Evolutionary conservation across 2,329 filamentous ascomycete species (phyloP), one percentile per base, ranked within the genome.

Genomic region (Herpotrichia juniperi): DNA sequence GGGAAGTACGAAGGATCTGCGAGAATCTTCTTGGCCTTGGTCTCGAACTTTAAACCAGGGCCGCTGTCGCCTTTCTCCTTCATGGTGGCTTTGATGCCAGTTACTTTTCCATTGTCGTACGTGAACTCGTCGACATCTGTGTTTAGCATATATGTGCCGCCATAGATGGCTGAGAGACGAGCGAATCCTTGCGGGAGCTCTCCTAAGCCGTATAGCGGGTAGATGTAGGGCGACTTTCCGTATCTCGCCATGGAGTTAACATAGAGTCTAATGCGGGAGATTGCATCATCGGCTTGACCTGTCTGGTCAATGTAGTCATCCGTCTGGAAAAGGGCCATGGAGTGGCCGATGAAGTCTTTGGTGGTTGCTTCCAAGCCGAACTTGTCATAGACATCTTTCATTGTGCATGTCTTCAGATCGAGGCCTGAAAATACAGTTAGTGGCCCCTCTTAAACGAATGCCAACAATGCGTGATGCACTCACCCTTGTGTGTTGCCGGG

Each of bases 351-450:
- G 74, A 99, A 99, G 78, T 99, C 94, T 67, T 90, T 88, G 63
- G 94, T 99, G 53, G 86, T 83, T 19, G 88, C 72, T 79, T 99
- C 94, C 56, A 99, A 88, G 52, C 92, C 90, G 66, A 96, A 99
- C 77, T 97, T 97, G 80, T 97, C 93, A 72, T 96, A 99, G 31
- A 99, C 90, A n/a, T 97, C 93, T 83, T 91, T 96, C 93, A 97
- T 96, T 53, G 90, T 93, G 79, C 84, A 88, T 54, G 78, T 83
- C 69, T 82, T 81, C 58, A 99, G 81, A 76, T 94, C 87, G 61
- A 97, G 83, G 54, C 93, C 93, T 78, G 31, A 26, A 42, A 17
- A 24, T 44, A 21, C 10, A 30, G 2, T 46, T 24, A 45, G 40
- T 49, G 25, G 25, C 17, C n/a, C n/a, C 17, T 39, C 35, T 11